Evolutionary conservation across 2,329 filamentous ascomycete genomes (phyloP), one percentile per base, ranked within the genome.

Genomic region (Aspergillus brunneoviolaceus): DNA sequence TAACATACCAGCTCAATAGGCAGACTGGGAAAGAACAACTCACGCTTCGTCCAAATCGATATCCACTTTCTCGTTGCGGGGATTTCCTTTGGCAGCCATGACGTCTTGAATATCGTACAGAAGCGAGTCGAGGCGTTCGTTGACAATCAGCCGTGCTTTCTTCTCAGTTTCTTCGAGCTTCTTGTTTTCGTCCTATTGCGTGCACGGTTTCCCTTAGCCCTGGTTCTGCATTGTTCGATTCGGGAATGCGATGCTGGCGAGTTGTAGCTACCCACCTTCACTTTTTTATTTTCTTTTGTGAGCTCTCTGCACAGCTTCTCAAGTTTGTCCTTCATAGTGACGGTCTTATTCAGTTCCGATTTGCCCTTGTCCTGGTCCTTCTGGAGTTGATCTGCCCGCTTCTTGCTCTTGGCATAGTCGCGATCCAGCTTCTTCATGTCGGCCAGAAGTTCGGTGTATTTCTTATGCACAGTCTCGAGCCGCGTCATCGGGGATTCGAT

Each of bases 341-440:
- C 88, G 23, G 93, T 94, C 79, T 96, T 96, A 78, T 87, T 94
- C 58, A 96, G 82, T 74, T 99, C 95, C 51, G 89, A 90, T 69
- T 92, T 87, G 59, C 90, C 89, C 67, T 91, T 88, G 74, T 99
- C 95, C 76, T 96, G 96, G 71, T 99, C 95, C 75, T 98, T 99
- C 76, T 99, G 95, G 58, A 99, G 78, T 71, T 92, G 89, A 74
- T 99, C 95, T 27, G 91, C 91, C 25, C 92, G 89, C 77, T 97
- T 96, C 82, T 97, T 98, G 70, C 94, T 95, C 79, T 96, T 98
- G 63, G 91, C 85, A 72, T 96, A 93, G 64, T 99, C 95, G 62
- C 93, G 89, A 76, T 99, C 94, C 61, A 96, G 84, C 58, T 93
- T 89, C 77, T 97, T 96, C 92, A 98, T 96, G 62, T 97, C 93